Base-by-base conservation (phyloP, 768 basidiomycete species). In the Termitomyces sp. region DNA sequence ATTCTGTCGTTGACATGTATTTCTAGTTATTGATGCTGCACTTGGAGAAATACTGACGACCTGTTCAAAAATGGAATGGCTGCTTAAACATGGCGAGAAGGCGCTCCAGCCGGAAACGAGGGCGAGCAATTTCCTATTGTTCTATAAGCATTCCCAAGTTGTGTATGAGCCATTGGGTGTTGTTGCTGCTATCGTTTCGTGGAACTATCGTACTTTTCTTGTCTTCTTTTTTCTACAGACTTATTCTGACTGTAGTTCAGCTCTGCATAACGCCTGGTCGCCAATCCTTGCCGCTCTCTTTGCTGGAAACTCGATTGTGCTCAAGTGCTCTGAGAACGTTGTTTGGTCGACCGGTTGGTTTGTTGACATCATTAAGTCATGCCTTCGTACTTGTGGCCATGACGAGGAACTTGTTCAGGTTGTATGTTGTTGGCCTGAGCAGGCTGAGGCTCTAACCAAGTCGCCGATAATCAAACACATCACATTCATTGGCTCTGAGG, bases 41-140 rank as follows among this genome's bases (percentile, higher is more conserved):
- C 80, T 99, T 45, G 97, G 97, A 40, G 97, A 99, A 74, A 91
- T 98, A 65, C 69, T 99, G 47, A 92, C 91, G n/a, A 97, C 94
- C 0, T 91, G 92, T 69, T 91, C 92, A 11, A 99, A 99, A 72
- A 79, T 98, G 75, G 91, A 96, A 65, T 98, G 91, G 91, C 70
- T 98, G 17, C 82, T 98, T 49, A 83, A 87, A 7, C 85, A 96
- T 63, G 97, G 95, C 45, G 94, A 97, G 71, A 74, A 79, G 29
- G 86, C 82, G 45, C 76, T 99, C 38, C 78, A 77, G 63, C 92
- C 94, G 0, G 88, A 94, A 66, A 82, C 80, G 11, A 81, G 97
- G 65, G 79, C 79, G 42, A 79, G 81, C 37, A 89, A 88, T 68
- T 73, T 88, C 46, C 79, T 92, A 72, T 75, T 93, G 63, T 81